Conservation (phyloP, 1,284 basidiomycete species). For the Sporisorium exsertum region DNA sequence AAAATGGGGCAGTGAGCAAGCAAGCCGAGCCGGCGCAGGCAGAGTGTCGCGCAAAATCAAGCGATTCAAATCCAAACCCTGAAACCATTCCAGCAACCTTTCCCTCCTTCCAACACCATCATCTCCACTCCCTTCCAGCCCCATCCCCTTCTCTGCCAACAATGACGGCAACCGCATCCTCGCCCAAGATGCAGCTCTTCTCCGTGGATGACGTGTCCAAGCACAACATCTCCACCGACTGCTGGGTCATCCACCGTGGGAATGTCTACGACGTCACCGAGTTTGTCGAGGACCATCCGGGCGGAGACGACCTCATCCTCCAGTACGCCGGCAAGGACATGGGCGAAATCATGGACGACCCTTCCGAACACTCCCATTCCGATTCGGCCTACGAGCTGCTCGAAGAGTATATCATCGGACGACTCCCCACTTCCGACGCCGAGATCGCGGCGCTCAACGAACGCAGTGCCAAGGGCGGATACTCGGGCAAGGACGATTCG, state of each 20-base stretch:
- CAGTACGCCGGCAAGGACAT: slow-evolving; percentile 87
- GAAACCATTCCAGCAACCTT: not conserved
- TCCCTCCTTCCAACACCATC: not conserved
- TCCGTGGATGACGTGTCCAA: slow-evolving; percentile 49
- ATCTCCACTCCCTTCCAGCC: not conserved
- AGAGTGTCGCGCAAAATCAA: not conserved
- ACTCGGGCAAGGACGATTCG: slow-evolving; percentile 58
- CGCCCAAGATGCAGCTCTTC: slow-evolving; percentile 53
- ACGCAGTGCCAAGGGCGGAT: slow-evolving; percentile 44
- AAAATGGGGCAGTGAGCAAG: not conserved
- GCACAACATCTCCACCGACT: slow-evolving; percentile 75
- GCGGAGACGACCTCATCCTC: slow-evolving; percentile 73
- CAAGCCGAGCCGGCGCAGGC: not conserved
- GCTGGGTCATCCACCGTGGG: slow-evolving; percentile 72
- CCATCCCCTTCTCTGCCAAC: slow-evolving; percentile 2
- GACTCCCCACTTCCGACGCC: slow-evolving; percentile 46
- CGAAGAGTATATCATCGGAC: slow-evolving; percentile 75
- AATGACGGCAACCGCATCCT: slow-evolving; percentile 27
- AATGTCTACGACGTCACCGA: slow-evolving; percentile 72
- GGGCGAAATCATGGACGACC: slow-evolving; percentile 83
- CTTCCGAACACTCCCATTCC: slow-evolving; percentile 89
- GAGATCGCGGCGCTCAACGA: slow-evolving; percentile 38
- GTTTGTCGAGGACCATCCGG: slow-evolving; percentile 72
- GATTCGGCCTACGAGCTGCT: slow-evolving; percentile 92
- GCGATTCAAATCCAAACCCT: not conserved